Conservation (phyloP, 169 alveolate species). For the Cryptosporidium canis region DNA sequence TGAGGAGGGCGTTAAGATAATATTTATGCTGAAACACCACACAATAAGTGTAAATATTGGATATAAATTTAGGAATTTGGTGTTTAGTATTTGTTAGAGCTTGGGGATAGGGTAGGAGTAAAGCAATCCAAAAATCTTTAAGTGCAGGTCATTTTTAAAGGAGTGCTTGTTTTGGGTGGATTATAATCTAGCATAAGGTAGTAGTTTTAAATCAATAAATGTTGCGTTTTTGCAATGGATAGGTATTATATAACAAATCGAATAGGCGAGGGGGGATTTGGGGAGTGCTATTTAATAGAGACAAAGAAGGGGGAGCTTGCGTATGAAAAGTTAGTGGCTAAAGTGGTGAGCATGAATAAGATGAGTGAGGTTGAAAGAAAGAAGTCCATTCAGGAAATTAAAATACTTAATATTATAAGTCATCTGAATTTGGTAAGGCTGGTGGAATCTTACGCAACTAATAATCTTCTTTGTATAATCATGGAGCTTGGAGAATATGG, state of each 20-base stretch:
- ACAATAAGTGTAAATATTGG: not conserved
- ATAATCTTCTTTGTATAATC: constrained; percentile 33
- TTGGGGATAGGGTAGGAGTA: not conserved
- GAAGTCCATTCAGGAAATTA: constrained; percentile 64
- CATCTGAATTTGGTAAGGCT: constrained; percentile 22
- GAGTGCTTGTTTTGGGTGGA: too few species aligned
- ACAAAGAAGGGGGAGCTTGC: constrained; percentile 6
- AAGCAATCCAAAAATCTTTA: not conserved
- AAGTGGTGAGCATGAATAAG: constrained; percentile 70
- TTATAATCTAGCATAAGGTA: not conserved
- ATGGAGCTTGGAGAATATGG: constrained; percentile 70
- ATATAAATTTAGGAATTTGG: not conserved
- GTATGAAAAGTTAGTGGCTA: constrained; percentile 36
- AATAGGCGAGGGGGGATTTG: constrained; percentile 69
- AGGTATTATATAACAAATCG: constrained; percentile 13
- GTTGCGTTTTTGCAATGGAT: constrained; percentile 8
- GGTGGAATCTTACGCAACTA: constrained; percentile 39
- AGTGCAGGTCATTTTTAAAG: too few species aligned
- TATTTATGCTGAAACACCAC: not conserved
- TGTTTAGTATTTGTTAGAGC: not conserved
- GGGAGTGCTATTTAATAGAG: constrained; percentile 51
- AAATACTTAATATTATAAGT: constrained; percentile 24
- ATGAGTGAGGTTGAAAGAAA: constrained; percentile 73
- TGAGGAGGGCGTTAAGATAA: not conserved
- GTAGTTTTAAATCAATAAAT: not conserved